Conservation (phyloP, 768 basidiomycete genomes). For the Boletus sp. region DNA sequence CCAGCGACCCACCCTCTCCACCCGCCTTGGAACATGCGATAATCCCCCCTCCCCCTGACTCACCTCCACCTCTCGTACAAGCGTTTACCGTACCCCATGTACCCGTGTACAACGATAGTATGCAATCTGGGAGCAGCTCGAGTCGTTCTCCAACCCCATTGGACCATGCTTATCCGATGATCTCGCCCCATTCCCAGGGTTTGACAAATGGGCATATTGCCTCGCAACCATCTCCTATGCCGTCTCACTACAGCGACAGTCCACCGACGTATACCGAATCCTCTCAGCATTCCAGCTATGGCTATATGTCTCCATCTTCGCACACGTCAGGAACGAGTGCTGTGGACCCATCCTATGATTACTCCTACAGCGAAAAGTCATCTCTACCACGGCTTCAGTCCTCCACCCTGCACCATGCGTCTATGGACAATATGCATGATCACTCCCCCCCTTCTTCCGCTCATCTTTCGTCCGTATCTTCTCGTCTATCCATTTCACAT, state of each 20-base stretch:
- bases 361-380: slow-evolving; percentile 31
- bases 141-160: slow-evolving; percentile 47
- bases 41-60: slow-evolving; percentile 46
- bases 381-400: slow-evolving; percentile 31
- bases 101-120: slow-evolving; percentile 21
- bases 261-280: slow-evolving; percentile 30
- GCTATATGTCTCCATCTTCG: slow-evolving; percentile 24
- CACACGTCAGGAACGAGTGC: slow-evolving; percentile 22
- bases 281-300: slow-evolving; percentile 32
- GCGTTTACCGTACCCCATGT: slow-evolving; percentile 32
- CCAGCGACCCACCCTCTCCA: slow-evolving; percentile 29
- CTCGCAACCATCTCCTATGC: slow-evolving; percentile 30
- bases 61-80: slow-evolving; percentile 52
- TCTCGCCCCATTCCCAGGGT: slow-evolving; percentile 31
- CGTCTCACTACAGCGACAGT: slow-evolving; percentile 30
- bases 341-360: slow-evolving; percentile 29
- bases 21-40: slow-evolving; percentile 46
- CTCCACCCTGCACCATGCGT: slow-evolving; percentile 26
- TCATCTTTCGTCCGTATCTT: slow-evolving; percentile 37
- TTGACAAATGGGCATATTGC: slow-evolving; percentile 36
- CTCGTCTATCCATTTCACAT: slow-evolving; percentile 60
- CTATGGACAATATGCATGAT: slow-evolving; percentile 27
- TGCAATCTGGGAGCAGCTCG: slow-evolving; percentile 35
- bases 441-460: slow-evolving; percentile 31
- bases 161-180: slow-evolving; percentile 40